Conservation (phyloP, 805 yeast species). For the Blastobotrys peoriensis region DNA sequence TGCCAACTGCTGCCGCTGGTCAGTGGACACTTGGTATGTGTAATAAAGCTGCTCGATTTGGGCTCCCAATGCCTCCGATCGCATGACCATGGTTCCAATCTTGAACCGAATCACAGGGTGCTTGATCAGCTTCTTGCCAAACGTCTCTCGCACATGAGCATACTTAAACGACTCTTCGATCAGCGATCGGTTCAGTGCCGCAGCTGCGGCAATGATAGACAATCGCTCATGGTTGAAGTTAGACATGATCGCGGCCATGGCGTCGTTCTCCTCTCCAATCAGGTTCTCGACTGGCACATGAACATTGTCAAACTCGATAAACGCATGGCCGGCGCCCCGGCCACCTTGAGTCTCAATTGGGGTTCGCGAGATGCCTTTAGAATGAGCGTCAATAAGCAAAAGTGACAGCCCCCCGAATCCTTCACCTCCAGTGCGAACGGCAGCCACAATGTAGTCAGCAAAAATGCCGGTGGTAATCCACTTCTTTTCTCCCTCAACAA, state of each 20-base stretch:
- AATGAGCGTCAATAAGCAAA: slow-evolving; percentile 1
- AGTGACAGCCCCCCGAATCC: slow-evolving; percentile 8
- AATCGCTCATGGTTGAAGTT: slow-evolving; percentile 35
- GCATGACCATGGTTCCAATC: slow-evolving; percentile 31
- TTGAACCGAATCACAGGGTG: slow-evolving; percentile 33
- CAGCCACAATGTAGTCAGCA: slow-evolving; percentile 8
- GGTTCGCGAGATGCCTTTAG: neutral
- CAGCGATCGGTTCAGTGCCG: slow-evolving; percentile 28
- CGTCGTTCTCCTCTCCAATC: slow-evolving; percentile 30
- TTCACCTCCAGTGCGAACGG: slow-evolving; percentile 11
- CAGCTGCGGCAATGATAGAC: slow-evolving; percentile 31
- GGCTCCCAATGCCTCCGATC: slow-evolving; percentile 31
- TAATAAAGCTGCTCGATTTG: slow-evolving; percentile 28
- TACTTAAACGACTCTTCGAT: slow-evolving; percentile 30
- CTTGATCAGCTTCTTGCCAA: slow-evolving; percentile 30
- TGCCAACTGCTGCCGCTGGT: slow-evolving; percentile 23
- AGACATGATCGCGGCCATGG: slow-evolving; percentile 32
- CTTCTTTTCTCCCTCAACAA: slow-evolving; percentile 11
- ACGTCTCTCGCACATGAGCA: slow-evolving; percentile 32
- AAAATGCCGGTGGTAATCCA: slow-evolving; percentile 10
- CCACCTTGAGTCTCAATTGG: slow-evolving; percentile 30
- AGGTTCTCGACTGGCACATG: slow-evolving; percentile 31
- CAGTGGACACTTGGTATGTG: slow-evolving; percentile 23
- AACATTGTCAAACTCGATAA: slow-evolving; percentile 33
- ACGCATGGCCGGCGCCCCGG: slow-evolving; percentile 33